Evolutionary conservation across 768 basidiomycete genomes (phyloP), one percentile per base, ranked within the genome.

Genomic region (Jaapia argillacea): DNA sequence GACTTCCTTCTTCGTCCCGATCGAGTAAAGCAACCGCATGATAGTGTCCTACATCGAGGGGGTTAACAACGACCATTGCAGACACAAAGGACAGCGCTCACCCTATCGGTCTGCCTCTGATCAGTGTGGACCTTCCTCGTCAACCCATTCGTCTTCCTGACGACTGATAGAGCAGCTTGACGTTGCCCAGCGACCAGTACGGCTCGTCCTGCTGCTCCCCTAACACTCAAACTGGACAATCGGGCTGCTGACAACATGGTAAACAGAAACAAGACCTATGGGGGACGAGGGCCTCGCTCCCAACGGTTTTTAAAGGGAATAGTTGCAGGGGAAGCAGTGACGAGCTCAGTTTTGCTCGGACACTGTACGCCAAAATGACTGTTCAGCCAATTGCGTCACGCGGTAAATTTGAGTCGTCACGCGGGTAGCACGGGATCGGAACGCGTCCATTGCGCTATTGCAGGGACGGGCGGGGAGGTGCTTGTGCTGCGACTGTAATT

Each of bases 1-100:
- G 52, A 99, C 96, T 62, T 99, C 96, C 51, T 90, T 85, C 58
- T 96, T 92, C 24, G 89, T 88, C 41, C 94, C 96, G 50, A 99
- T 84, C 18, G 94, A 97, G 67, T 98, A 97, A 28, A 99, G 74
- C 10, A 99, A 72, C 37, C 96, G 85, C 42, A 90, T 92, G 54
- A 99, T 98, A 2, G 94, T 98, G 57, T 99, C 96, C 93, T 94
- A 54, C 4, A 16, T 21, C 24, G 43, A 24, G 6, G 27, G 33
- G 24, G 7, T 41, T 27, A 40, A 36, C 24, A 20, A n/a, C 43
- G 50, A 35, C 31, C 10, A 16, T 33, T 33, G 10, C 10, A 33
- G 16, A 33, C n/a, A n/a, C n/a, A n/a, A n/a, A n/a, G 28, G 28
- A 33, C 10, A 10, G 10, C 28, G 16, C 28, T 10, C 16, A 33